Evolutionary conservation across 345 rosid genomes (phyloP).

Genomic region (Dovyalis caffra): DNA sequence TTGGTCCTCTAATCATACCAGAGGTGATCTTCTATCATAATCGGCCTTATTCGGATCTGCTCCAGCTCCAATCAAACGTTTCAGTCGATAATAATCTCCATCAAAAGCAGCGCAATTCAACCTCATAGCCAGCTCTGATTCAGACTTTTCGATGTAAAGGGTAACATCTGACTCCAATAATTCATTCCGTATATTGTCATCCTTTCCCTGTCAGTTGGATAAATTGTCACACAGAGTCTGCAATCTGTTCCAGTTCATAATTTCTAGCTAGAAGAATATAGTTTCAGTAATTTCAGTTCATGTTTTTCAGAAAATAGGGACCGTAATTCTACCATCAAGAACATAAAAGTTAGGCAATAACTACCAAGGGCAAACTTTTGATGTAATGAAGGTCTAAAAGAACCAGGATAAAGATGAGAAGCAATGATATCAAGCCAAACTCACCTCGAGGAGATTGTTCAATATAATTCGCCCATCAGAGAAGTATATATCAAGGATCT

Average conservation of each 20-base stretch:
- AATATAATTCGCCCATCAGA: constrained; percentile 70
- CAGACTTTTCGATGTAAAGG: constrained; percentile 66
- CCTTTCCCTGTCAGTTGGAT: constrained; percentile 53
- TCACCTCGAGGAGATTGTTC: constrained; percentile 69
- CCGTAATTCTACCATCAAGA: not conserved
- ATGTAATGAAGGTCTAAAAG: not conserved
- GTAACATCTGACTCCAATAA: constrained; percentile 62
- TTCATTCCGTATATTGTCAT: constrained; percentile 44
- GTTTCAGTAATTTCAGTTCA: not conserved
- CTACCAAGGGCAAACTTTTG: not conserved
- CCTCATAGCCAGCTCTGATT: constrained; percentile 61
- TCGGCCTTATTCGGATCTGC: constrained; percentile 66
- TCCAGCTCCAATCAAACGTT: constrained; percentile 61
- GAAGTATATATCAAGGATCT: constrained; percentile 63
- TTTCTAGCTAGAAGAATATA: constrained; percentile 6
- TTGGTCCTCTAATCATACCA: constrained; percentile 42
- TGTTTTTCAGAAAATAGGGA: not conserved
- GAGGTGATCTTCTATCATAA: constrained; percentile 77
- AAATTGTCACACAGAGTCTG: not conserved
- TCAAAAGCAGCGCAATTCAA: constrained; percentile 62
- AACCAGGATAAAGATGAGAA: not conserved
- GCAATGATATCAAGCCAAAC: not conserved
- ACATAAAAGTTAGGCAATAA: not conserved
- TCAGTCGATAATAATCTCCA: constrained; percentile 66
- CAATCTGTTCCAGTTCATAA: not conserved